Evolutionary conservation across 768 basidiomycete species (phyloP).

Genomic region (Gelatoporia subvermispora): DNA sequence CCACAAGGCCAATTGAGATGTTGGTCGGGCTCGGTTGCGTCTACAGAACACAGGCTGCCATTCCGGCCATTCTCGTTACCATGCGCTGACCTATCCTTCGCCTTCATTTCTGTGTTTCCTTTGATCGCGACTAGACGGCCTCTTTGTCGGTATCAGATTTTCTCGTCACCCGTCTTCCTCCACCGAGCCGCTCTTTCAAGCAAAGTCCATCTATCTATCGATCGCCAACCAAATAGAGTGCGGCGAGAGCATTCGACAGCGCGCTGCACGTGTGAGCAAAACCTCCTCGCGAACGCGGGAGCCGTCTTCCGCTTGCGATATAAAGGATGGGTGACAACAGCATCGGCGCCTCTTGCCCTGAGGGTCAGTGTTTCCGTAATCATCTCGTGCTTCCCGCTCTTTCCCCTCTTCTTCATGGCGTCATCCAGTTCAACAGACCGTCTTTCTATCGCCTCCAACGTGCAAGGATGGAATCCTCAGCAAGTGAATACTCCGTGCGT

Average conservation of each 20-base stretch:
- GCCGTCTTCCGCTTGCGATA: constrained; percentile 1
- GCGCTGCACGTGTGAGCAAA: too few relatives aligned
- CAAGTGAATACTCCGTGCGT: constrained; percentile 26
- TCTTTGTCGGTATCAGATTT: neutral
- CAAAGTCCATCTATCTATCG: constrained; percentile 7
- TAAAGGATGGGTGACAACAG: constrained; percentile 7
- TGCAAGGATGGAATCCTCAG: constrained; percentile 23
- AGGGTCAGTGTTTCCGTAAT: constrained; percentile 24
- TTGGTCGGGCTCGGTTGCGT: too few relatives aligned
- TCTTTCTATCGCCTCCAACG: constrained; percentile 14
- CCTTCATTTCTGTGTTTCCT: too few relatives aligned
- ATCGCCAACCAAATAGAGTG: neutral
- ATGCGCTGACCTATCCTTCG: too few relatives aligned
- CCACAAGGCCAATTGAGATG: too few relatives aligned
- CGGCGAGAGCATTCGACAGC: too few relatives aligned
- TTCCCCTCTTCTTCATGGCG: constrained; percentile 24
- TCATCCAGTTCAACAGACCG: constrained; percentile 26
- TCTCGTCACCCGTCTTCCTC: constrained; percentile 5
- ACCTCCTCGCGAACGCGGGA: too few relatives aligned
- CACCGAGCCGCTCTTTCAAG: too few relatives aligned
- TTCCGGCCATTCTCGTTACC: too few relatives aligned
- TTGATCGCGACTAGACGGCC: neutral
- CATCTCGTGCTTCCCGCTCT: constrained; percentile 25
- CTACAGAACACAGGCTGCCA: too few relatives aligned
- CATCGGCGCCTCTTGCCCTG: constrained; percentile 18